These are phyloP conservation scores for Thelonectria olida DNA, from an alignment of 2,329 filamentous ascomycete genomes.

Conservation along the genomic window DNA sequence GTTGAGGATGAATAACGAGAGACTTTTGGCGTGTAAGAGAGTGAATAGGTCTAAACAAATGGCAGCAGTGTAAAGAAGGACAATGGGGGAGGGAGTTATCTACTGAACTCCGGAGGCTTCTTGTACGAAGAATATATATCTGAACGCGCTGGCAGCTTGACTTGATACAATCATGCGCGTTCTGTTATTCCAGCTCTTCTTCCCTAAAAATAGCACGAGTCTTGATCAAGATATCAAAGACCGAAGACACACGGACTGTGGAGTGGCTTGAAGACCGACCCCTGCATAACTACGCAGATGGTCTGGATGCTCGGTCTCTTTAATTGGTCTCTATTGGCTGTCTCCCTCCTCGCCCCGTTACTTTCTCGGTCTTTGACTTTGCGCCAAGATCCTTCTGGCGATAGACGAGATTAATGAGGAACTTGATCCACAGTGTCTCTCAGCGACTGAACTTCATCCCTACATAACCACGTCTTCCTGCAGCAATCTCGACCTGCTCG, in stretches of 20 bases:
- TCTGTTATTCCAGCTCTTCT: not conserved
- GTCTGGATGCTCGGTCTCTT: conserved; percentile 9
- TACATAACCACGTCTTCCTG: too few species aligned
- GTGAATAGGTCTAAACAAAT: not conserved
- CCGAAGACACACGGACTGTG: not conserved
- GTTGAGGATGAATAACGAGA: not conserved
- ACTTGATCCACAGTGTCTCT: too few species aligned
- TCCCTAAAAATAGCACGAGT: not conserved
- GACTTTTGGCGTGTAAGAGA: not conserved
- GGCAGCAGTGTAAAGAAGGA: not conserved
- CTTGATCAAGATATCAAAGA: conserved; percentile 2
- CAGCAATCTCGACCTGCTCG: conserved; percentile 2
- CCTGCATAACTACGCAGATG: too few species aligned
- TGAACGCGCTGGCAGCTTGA: not conserved
- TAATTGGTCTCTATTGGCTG: not conserved
- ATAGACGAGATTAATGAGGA: too few species aligned
- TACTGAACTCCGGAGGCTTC: too few species aligned
- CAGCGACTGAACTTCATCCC: too few species aligned
- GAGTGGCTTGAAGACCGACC: not conserved
- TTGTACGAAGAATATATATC: not conserved
- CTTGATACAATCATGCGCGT: not conserved
- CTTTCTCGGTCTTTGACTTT: conserved; percentile 15
- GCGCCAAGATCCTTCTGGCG: conserved; percentile 1
- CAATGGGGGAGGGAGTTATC: not conserved
- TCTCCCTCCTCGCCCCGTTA: not conserved